Evolutionary conservation across 2,329 filamentous ascomycete species (phyloP).

Genomic region (Diaporthe destruens): DNA sequence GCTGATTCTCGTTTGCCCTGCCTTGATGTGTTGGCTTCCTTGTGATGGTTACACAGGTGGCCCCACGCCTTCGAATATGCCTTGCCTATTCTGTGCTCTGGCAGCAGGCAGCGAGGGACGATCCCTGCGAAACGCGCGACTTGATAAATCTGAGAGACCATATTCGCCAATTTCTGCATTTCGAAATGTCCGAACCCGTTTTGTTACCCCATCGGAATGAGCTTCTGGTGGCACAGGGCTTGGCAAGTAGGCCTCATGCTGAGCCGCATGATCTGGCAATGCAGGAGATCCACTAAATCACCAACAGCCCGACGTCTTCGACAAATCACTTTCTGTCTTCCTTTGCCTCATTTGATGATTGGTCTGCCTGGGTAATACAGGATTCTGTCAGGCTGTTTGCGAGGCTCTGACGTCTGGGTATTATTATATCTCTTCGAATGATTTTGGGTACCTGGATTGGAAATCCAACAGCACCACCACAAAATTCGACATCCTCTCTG

Average conservation of each 20-base stretch:
- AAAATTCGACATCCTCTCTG: not conserved
- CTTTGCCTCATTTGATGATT: not conserved
- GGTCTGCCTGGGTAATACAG: not conserved
- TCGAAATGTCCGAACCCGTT: not conserved
- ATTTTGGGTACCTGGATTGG: not conserved
- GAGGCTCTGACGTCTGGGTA: not conserved
- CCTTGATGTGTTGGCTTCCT: not conserved
- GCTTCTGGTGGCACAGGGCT: not conserved
- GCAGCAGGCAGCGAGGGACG: slow-evolving; percentile 11
- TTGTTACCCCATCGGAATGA: not conserved
- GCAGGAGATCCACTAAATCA: slow-evolving; percentile 36
- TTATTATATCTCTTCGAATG: not conserved
- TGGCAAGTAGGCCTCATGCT: slow-evolving; percentile 21
- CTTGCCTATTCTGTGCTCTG: not conserved
- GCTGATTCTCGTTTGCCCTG: not conserved
- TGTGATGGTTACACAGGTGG: not conserved
- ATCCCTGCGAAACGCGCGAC: not conserved
- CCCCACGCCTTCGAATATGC: not conserved
- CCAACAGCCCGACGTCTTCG: not conserved
- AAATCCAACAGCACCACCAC: not conserved
- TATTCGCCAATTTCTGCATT: not conserved
- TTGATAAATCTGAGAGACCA: not conserved
- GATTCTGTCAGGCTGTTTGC: not conserved
- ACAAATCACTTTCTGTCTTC: not conserved
- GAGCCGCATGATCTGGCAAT: slow-evolving; percentile 31